phyloP scores from a whole-genome alignment of 1,284 basidiomycete genomes.

The Tilletia indica region DNA sequence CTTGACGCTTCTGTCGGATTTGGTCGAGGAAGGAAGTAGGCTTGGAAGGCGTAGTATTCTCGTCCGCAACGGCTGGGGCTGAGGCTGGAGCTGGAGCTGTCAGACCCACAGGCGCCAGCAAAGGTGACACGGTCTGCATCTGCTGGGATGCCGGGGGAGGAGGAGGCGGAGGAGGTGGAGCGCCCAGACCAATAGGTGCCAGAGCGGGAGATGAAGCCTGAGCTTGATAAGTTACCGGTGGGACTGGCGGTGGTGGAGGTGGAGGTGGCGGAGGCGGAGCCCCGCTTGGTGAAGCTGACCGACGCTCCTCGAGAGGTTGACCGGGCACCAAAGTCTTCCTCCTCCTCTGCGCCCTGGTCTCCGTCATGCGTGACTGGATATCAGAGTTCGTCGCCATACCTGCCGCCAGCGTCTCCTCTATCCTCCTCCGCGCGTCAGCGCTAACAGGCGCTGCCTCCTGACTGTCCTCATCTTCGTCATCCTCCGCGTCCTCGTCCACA shows the following conservation, averaged over 20 bases:
- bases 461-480: conserved; percentile 19
- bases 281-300: conserved; percentile 22
- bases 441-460: conserved; percentile 28
- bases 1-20: conserved; percentile 39
- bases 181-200: too few relatives aligned
- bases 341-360: conserved; percentile 42
- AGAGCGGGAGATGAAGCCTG: too few relatives aligned
- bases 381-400: conserved; percentile 52
- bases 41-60: not conserved
- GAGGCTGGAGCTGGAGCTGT: too few relatives aligned
- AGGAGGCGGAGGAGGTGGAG: conserved; percentile 23
- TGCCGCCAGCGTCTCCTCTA: conserved; percentile 50
- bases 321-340: conserved; percentile 19
- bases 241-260: conserved; percentile 10
- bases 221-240: not conserved
- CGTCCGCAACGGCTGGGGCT: too few relatives aligned
- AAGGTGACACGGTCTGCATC: too few relatives aligned
- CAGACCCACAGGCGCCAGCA: too few relatives aligned
- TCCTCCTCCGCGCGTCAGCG: conserved; percentile 48
- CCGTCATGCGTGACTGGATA: conserved; percentile 48
- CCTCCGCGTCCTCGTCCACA: conserved; percentile 15
- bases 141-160: conserved; percentile 12
- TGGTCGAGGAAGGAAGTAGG: conserved; percentile 37
- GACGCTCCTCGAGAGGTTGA: conserved; percentile 9
- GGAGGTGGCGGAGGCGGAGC: conserved; percentile 25